Evolutionary conservation across 2,329 filamentous ascomycete genomes (phyloP).

Genomic region (Sclerotinia spermophila): DNA sequence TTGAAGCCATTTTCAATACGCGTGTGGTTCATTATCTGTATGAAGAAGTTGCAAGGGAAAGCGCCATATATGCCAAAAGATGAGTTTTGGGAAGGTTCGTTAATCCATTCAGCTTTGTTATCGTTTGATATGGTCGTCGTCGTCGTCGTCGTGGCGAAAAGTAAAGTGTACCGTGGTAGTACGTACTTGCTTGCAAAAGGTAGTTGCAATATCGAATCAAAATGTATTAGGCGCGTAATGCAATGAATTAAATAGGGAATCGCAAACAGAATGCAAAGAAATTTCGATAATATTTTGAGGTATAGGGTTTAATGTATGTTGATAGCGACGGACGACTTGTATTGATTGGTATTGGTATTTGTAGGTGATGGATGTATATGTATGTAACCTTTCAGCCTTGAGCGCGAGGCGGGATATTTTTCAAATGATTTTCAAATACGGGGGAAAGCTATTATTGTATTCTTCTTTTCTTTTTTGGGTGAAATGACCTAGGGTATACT

Average conservation of each 20-base stretch:
- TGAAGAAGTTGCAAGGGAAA: constrained; percentile 13
- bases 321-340: background rate
- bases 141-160: background rate
- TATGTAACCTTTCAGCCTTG: background rate
- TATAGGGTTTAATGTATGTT: background rate
- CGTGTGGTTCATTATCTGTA: constrained; percentile 31
- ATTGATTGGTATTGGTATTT: background rate
- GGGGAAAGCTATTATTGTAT: background rate
- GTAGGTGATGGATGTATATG: background rate
- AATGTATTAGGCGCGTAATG: background rate
- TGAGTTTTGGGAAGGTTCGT: background rate
- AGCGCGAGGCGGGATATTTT: constrained; percentile 4
- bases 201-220: background rate
- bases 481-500: background rate
- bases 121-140: background rate
- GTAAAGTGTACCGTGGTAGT: background rate
- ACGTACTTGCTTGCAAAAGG: background rate
- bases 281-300: background rate
- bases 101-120: constrained; percentile 10
- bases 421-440: background rate
- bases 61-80: constrained; percentile 22
- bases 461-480: too few relatives aligned
- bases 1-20: constrained; percentile 37
- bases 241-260: background rate
- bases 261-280: background rate